Base-by-base conservation (phyloP, 352 stramenopile species). In the Chloridella minuta region DNA sequence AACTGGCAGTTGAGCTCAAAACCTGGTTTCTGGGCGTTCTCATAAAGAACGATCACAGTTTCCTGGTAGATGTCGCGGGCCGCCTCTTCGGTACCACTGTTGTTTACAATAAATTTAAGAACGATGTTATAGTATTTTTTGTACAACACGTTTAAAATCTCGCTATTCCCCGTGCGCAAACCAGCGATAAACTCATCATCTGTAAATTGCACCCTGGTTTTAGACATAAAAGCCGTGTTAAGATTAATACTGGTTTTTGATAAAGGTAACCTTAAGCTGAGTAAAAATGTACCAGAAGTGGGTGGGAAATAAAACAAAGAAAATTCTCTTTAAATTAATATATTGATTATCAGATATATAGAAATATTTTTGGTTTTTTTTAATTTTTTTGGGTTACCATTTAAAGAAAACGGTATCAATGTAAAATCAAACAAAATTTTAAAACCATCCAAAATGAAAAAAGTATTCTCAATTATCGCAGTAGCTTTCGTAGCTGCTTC, bases 81-180 rank as follows among this genome's bases (percentile, higher is more conserved):
- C 40, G 40, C 40, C 40, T 66, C 40, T n/a, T 66, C 10, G n/a
- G 10, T 66, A n/a, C 40, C 40, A 66, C 40, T 66, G n/a, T 66
- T 66, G 40, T 66, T 66, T 66, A 66, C 40, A 66, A 66, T 66
- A 66, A 66, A 66, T 66, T 66, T 66, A 66, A 66, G 40, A 66
- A 66, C 40, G 40, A 66, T 66, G 40, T 66, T 66, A n/a, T 66
- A 66, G n/a, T 66, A 66, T n/a, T 66, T 66, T n/a, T 66, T 66
- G n/a, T 66, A 66, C n/a, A 66, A 66, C 10, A n/a, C 40, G 40
- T n/a, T 66, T 66, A 66, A 66, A n/a, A 66, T 66, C 40, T 66
- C 40, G n/a, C n/a, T 66, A n/a, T 66, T 66, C 10, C 40, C 40
- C 10, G 10, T 66, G 40, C 40, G 40, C 40, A 66, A 66, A 66